Evolutionary conservation across 228 moss, liverwort and hornwort genomes (phyloP).

Genomic region (Sphagnum fallax): DNA sequence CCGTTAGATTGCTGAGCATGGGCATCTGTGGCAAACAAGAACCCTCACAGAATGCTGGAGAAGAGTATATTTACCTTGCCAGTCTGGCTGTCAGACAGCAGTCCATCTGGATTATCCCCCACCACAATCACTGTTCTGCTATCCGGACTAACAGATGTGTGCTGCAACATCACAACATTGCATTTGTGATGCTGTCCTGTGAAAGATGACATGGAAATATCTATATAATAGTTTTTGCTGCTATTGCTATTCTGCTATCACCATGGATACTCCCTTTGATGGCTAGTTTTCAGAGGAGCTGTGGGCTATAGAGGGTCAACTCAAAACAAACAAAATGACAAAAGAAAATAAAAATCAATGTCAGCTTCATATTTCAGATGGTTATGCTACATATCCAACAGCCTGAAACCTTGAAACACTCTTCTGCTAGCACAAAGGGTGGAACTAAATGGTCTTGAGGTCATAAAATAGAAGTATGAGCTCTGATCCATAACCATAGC

Average conservation of each 20-base stretch:
- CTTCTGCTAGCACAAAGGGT: neutral
- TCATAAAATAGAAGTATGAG: neutral
- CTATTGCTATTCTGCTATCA: neutral
- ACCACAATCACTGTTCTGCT: slow-evolving; percentile 90
- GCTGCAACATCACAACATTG: slow-evolving; percentile 34
- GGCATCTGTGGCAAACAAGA: neutral
- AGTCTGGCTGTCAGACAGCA: slow-evolving; percentile 76
- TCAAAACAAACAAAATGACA: too few relatives aligned
- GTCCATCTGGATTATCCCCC: slow-evolving; percentile 84
- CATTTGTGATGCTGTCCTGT: neutral
- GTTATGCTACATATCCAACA: neutral
- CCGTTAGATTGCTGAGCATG: too few relatives aligned
- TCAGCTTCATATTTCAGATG: neutral
- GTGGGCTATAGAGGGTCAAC: too few relatives aligned
- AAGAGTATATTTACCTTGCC: slow-evolving; percentile 59
- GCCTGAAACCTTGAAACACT: neutral
- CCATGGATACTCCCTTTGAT: neutral
- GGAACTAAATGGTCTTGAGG: neutral
- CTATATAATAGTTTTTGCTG: neutral
- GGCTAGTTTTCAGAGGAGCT: neutral
- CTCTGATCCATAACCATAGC: neutral
- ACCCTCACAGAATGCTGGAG: neutral
- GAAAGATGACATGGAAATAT: neutral
- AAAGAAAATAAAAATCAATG: too few relatives aligned
- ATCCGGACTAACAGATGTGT: slow-evolving; percentile 97